phyloP scores from a whole-genome alignment of 106 monocot genomes.

The Dendrobium chrysotoxum region DNA sequence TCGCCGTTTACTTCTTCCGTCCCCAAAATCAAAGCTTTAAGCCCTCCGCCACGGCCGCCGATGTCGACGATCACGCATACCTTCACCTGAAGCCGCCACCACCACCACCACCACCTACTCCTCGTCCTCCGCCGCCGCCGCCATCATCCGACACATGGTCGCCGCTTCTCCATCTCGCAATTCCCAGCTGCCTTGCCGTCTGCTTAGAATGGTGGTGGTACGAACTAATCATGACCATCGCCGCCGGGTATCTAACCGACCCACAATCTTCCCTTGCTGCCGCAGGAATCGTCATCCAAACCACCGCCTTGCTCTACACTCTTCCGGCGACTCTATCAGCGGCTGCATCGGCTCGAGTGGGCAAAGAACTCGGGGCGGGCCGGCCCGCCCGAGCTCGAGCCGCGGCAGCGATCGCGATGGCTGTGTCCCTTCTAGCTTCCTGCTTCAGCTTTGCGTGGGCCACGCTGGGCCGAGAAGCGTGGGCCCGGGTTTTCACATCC shows the following conservation, averaged over 20 bases:
- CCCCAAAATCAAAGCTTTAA: neutral
- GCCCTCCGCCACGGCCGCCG: neutral
- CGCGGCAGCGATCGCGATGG: constrained; percentile 25
- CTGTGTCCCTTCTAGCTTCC: constrained; percentile 19
- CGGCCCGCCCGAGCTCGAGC: constrained; percentile 18
- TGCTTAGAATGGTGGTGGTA: constrained; percentile 64
- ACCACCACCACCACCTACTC: neutral
- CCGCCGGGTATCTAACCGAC: constrained; percentile 40
- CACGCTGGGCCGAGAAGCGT: constrained; percentile 23
- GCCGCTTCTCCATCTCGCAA: constrained; percentile 25
- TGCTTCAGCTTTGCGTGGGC: constrained; percentile 30
- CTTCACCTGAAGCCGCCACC: neutral
- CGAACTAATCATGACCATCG: constrained; percentile 50
- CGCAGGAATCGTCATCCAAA: constrained; percentile 53
- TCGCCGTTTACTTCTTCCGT: constrained; percentile 8
- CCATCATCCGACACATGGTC: constrained; percentile 18
- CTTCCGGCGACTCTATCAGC: constrained; percentile 34
- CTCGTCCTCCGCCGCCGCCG: neutral
- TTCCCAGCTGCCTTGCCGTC: constrained; percentile 39
- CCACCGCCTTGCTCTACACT: constrained; percentile 51
- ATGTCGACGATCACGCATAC: neutral
- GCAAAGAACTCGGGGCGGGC: constrained; percentile 56
- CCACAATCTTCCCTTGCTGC: constrained; percentile 26
- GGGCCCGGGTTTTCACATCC: constrained; percentile 40
- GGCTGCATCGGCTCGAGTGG: constrained; percentile 36